These are phyloP conservation scores for Rhizopogon rudus DNA, from an alignment of 768 basidiomycete species.

Conservation along the genomic window DNA sequence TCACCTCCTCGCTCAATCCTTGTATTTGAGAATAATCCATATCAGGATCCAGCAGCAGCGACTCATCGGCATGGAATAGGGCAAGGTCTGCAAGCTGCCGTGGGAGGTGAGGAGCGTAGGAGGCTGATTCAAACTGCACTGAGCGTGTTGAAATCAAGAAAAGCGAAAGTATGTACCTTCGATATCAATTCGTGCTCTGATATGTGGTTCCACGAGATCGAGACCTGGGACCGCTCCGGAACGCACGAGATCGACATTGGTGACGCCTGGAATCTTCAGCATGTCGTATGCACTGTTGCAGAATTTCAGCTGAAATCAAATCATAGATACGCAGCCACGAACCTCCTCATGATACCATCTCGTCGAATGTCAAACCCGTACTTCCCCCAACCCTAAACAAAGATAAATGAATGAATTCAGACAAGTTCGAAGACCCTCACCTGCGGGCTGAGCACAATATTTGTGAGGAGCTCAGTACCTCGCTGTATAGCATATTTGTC, in stretches of 20 bases:
- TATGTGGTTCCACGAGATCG: constrained; percentile 38
- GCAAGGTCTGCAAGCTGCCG: constrained; percentile 76
- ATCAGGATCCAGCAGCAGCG: constrained; percentile 57
- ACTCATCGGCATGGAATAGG: constrained; percentile 73
- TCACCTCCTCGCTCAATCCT: constrained; percentile 75
- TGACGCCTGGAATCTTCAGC: constrained; percentile 54
- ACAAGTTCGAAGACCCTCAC: constrained; percentile 18
- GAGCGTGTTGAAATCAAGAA: not conserved
- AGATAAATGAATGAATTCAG: not conserved
- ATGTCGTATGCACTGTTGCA: constrained; percentile 66
- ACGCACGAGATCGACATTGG: constrained; percentile 37
- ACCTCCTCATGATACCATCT: constrained; percentile 45
- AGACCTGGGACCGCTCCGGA: constrained; percentile 39
- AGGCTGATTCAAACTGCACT: constrained; percentile 33
- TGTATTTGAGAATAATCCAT: constrained; percentile 64
- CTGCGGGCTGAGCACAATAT: constrained; percentile 35
- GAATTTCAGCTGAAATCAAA: not conserved
- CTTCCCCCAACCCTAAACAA: constrained; percentile 34
- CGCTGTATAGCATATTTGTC: constrained; percentile 30
- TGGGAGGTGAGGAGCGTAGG: constrained; percentile 55
- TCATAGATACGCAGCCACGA: not conserved
- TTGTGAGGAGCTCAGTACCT: constrained; percentile 31
- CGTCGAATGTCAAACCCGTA: constrained; percentile 35
- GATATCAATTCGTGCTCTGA: constrained; percentile 59
- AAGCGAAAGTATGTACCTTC: constrained; percentile 50